Evolutionary conservation across 768 basidiomycete species (phyloP), one percentile per base, ranked within the genome.

Genomic region (Trametes gibbosa): DNA sequence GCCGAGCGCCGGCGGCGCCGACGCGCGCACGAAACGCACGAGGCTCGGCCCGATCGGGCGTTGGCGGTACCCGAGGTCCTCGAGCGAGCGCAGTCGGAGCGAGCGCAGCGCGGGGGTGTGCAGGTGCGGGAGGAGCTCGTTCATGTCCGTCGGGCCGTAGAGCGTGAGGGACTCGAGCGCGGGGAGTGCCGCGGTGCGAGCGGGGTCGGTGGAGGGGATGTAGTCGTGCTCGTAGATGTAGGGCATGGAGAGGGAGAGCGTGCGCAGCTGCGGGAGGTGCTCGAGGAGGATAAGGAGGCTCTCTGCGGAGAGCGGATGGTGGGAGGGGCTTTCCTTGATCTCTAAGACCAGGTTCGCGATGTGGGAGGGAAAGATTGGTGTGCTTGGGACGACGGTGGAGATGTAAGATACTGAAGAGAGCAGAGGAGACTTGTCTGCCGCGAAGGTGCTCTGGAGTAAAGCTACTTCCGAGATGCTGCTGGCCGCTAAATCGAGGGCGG

Each of bases 81-180:
- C 63, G 41, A 75, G 70, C 29, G 77, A 79, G 27, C 75, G 77
- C 48, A 84, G 75, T 58, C 72, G 71, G 34, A 82, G 73, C 46
- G 56, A 63, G 27, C 58, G 70, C 17, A 83, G 72, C 14, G 59
- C 55, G 12, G 81, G 80, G 17, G 69, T 54, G 50, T 74, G 70
- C 40, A 73, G 56, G 55, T 70, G 63, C 12, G 55, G 56, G 9
- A 78, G 63, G 34, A 73, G 17, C 17, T 60, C 65, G 56, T 72
- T 69, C 21, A 76, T 63, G 48, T 69, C 70, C 4, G 68, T 70
- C n/a, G 68, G 67, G 25, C 73, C 69, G 9, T 67, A 58, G 5
- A 78, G 41, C 5, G 67, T 63, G 21, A 79, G 49, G 10, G 68
- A 66, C 25, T 69, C 66, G 13, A 77, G 71, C 8, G 60, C 52